Evolutionary conservation across 441 rosid genomes (phyloP).

Genomic region (Corymbia calophylla): DNA sequence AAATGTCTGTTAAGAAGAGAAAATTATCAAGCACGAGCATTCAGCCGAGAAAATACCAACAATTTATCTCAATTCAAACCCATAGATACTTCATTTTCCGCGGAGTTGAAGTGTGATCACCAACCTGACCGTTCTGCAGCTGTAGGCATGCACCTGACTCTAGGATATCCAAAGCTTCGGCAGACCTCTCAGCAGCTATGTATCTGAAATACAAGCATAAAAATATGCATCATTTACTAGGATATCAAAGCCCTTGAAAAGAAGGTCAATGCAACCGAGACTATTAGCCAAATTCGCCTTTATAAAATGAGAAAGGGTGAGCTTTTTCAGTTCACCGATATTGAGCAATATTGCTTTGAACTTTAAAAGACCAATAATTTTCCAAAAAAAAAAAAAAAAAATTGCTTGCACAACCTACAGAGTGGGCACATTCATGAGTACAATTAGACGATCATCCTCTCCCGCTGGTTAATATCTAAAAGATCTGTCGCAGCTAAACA

Average conservation of each 20-base stretch:
- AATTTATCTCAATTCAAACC: neutral
- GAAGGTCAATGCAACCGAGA: neutral
- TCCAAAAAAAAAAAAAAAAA: neutral
- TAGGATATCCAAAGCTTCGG: conserved; percentile 80
- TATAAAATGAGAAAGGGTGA: neutral
- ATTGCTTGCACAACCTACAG: neutral
- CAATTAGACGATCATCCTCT: neutral
- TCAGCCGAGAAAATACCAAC: neutral
- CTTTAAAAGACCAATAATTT: neutral
- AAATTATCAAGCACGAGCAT: neutral
- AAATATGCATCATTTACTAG: neutral
- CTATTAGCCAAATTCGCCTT: neutral
- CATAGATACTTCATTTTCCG: neutral
- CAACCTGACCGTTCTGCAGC: conserved; percentile 68
- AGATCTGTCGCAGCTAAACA: neutral
- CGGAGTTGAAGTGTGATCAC: neutral
- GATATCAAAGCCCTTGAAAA: neutral
- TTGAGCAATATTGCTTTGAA: neutral
- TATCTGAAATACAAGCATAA: conserved; percentile 37
- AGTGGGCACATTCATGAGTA: neutral
- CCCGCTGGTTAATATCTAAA: neutral
- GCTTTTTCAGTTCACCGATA: neutral
- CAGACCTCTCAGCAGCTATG: conserved; percentile 60
- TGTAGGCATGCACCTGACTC: conserved; percentile 84
- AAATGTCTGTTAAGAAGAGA: neutral